Base-by-base conservation (phyloP, 441 rosid genomes). In the Adansonia gregorii region DNA sequence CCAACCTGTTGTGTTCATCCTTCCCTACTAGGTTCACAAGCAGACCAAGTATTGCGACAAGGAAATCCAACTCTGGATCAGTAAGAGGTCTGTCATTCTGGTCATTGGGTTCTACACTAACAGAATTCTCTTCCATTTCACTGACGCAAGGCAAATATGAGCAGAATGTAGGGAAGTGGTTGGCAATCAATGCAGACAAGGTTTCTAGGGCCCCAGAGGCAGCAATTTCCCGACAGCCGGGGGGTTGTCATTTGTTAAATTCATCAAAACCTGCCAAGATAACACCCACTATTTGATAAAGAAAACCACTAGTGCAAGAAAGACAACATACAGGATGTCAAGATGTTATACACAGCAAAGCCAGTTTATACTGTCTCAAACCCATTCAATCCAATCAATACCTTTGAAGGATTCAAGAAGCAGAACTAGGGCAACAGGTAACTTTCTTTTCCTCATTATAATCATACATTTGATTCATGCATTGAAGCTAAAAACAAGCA, bases 21-120 rank as follows among this genome's bases (percentile, higher is more conserved):
- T 95, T 95, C 91, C 94, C 99, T 4, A 95, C 97, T 87, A 95
- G 86, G 85, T 95, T 95, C 78, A 95, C 98, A 31, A 95, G 91
- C 77, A 95, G 83, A 52, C 99, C 98, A 83, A 95, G 78, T 76
- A 95, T 92, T 67, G 97, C 97, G 85, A 95, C 98, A 68, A 92
- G 98, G 82, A 95, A 90, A 85, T 94, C 97, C 80, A 94, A 78
- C 84, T 95, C 98, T 73, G 89, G 93, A 79, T 95, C 99, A 64
- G 90, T 83, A 68, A 94, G 91, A 80, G 87, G 91, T 76, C 55
- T 82, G 66, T 85, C 91, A 55, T 82, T 85, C 80, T 72, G 82
- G 60, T 60, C 73, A 58, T 78, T 77, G 15, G 82, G 61, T 65
- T 78, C 89, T 20, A 77, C 46, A 27, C 73, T 74, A 41, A 67